Conservation (phyloP, 768 basidiomycete species). For the Cubamyces sp. region DNA sequence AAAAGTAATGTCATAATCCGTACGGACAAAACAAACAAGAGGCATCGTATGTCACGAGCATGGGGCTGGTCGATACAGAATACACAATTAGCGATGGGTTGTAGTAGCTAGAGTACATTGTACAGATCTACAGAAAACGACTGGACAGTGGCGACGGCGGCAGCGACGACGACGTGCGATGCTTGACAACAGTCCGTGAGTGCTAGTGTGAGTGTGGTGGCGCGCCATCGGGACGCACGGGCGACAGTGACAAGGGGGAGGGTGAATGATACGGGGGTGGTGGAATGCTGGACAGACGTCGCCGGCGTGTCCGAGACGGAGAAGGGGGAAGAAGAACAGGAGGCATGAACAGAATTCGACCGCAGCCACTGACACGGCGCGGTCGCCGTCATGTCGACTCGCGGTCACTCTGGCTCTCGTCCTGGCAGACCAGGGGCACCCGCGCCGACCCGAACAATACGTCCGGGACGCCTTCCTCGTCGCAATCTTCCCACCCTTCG, state of each 20-base stretch:
- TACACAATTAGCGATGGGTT: conserved; percentile 1
- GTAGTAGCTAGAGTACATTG: background rate
- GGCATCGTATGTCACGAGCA: background rate
- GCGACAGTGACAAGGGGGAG: background rate
- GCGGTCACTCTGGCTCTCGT: background rate
- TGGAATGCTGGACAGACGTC: background rate
- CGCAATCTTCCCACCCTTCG: conserved; percentile 29
- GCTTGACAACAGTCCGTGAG: background rate
- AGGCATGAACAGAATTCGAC: background rate
- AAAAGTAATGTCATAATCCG: conserved; percentile 3
- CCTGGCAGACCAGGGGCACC: conserved; percentile 29
- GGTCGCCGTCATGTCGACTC: conserved; percentile 2
- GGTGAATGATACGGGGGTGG: background rate
- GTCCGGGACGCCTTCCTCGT: conserved; percentile 49
- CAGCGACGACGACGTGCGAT: background rate
- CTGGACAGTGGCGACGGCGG: background rate
- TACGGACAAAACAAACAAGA: background rate
- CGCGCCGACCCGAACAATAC: conserved; percentile 52
- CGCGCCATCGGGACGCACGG: too few relatives aligned
- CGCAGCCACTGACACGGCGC: background rate
- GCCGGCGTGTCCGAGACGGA: background rate
- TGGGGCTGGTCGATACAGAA: background rate
- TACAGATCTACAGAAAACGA: conserved; percentile 2
- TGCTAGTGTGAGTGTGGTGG: too few relatives aligned
- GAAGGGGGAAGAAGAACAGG: background rate